Conservation (phyloP, 768 basidiomycete species). For the Auricularia sp. region DNA sequence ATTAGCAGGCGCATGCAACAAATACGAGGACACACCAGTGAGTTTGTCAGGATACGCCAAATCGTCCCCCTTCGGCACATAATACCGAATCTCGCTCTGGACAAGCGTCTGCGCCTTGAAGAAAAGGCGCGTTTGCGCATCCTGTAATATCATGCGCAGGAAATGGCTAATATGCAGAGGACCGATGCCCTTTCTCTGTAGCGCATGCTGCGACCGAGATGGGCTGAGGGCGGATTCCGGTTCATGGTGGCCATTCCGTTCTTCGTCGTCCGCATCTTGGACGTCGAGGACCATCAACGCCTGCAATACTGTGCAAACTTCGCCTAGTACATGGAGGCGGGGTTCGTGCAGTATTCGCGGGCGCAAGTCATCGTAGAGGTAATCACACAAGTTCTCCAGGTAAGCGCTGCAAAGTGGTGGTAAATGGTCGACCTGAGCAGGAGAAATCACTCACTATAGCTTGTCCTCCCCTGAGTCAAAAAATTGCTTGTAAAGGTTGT, state of each 20-base stretch:
- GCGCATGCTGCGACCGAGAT: slow-evolving; percentile 22
- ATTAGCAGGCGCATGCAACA: not conserved
- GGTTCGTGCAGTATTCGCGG: slow-evolving; percentile 93
- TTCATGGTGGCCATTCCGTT: slow-evolving; percentile 18
- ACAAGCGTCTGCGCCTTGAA: slow-evolving; percentile 93
- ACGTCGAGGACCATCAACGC: slow-evolving; percentile 92
- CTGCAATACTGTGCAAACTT: slow-evolving; percentile 92
- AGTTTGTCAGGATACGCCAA: slow-evolving; percentile 81
- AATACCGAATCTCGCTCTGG: slow-evolving; percentile 80
- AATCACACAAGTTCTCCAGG: slow-evolving; percentile 84
- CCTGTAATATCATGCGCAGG: slow-evolving; percentile 84
- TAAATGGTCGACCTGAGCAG: not conserved
- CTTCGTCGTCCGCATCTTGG: slow-evolving; percentile 24
- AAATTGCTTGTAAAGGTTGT: slow-evolving; percentile 71
- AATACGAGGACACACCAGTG: slow-evolving; percentile 36
- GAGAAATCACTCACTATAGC: slow-evolving; percentile 42
- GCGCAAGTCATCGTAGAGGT: slow-evolving; percentile 90
- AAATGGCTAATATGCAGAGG: slow-evolving; percentile 71
- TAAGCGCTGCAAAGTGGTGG: slow-evolving; percentile 51
- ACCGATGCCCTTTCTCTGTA: slow-evolving; percentile 31
- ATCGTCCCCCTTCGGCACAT: slow-evolving; percentile 65
- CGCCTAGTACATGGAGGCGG: slow-evolving; percentile 76
- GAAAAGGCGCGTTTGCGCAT: slow-evolving; percentile 89
- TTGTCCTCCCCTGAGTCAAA: slow-evolving; percentile 77
- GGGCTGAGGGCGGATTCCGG: slow-evolving; percentile 1